A percentile compares a stretch with the other conserved stretches of the same genome.
These are phyloP conservation scores for Setaria viridis DNA, from an alignment of 202 grass and related monocot genomes.

Conservation along the genomic window DNA sequence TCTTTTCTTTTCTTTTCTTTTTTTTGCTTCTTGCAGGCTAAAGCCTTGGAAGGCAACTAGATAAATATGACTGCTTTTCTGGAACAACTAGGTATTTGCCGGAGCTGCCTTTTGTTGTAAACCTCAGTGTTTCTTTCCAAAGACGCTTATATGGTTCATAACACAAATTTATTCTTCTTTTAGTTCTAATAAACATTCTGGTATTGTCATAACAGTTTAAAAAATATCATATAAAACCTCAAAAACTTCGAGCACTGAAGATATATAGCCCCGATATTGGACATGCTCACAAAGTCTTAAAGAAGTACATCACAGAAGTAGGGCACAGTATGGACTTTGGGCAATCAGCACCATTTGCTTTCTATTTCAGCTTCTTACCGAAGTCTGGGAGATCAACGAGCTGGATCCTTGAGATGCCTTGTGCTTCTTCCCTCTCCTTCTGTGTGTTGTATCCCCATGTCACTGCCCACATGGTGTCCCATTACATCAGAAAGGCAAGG, in stretches of 20 bases:
- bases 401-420: slow-evolving; percentile 64
- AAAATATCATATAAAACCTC: not conserved
- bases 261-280: not conserved
- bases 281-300: not conserved
- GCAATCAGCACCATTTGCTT: not conserved
- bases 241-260: not conserved
- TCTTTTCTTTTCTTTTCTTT: too few relatives aligned
- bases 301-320: not conserved
- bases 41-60: too few relatives aligned
- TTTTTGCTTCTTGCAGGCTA: too few relatives aligned
- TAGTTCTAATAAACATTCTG: too few relatives aligned
- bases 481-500: slow-evolving; percentile 12
- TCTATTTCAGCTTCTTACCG: slow-evolving; percentile 76
- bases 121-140: too few relatives aligned
- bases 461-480: slow-evolving; percentile 35
- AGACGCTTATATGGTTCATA: too few relatives aligned
- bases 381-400: slow-evolving; percentile 80
- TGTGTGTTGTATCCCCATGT: slow-evolving; percentile 96
- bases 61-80: too few relatives aligned
- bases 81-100: too few relatives aligned
- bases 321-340: not conserved
- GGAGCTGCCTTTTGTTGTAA: too few relatives aligned
- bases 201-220: not conserved
- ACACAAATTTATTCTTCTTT: too few relatives aligned
- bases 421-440: slow-evolving; percentile 74